phyloP scores from a whole-genome alignment of 257 asterid species.

The Rauvolfia tetraphylla region DNA sequence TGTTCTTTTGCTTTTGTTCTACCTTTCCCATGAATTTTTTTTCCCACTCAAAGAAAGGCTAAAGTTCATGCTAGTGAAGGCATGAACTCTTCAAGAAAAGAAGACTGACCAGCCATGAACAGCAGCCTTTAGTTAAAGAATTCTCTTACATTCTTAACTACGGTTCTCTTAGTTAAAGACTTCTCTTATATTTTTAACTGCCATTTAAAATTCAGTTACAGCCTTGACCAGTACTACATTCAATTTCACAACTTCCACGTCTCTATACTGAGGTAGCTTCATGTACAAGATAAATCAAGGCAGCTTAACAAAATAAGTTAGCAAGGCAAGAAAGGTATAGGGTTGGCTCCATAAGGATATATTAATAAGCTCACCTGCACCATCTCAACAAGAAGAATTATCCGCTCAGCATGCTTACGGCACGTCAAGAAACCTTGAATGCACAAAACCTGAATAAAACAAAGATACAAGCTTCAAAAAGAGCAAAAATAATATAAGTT shows the following conservation, averaged over 20 bases:
- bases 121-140: background rate
- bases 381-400: constrained; percentile 97
- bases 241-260: background rate
- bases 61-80: background rate
- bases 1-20: too few species aligned
- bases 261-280: background rate
- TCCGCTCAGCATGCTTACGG: constrained; percentile 95
- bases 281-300: background rate
- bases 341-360: background rate
- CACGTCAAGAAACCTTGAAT: constrained; percentile 96
- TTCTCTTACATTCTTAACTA: too few species aligned
- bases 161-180: background rate
- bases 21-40: background rate
- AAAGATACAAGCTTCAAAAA: constrained; percentile 3
- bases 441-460: constrained; percentile 54
- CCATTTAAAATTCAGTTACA: too few species aligned
- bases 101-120: background rate
- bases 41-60: background rate
- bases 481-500: background rate
- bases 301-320: background rate
- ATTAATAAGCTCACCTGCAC: constrained; percentile 53
- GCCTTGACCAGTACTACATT: background rate
- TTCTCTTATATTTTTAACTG: too few species aligned
- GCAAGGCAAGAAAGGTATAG: background rate
- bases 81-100: background rate